A percentile compares a stretch with the other conserved stretches of the same genome.
These are phyloP conservation scores for Colletotrichum plurivorum DNA, from an alignment of 2,329 filamentous ascomycete genomes.

Conservation along the genomic window DNA sequence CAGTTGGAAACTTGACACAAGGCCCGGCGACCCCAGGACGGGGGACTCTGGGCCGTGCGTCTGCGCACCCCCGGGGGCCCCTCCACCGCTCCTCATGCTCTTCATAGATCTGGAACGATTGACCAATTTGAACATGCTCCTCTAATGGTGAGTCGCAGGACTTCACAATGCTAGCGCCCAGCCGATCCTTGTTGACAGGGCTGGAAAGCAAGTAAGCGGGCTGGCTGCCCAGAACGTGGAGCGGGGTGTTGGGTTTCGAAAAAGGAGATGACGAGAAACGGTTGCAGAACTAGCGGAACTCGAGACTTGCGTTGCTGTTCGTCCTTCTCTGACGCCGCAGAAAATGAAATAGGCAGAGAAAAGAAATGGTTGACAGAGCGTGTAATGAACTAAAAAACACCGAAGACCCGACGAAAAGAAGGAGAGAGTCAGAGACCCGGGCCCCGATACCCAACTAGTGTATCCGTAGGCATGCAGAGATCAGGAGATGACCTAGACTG, in stretches of 20 bases:
- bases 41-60: slow-evolving; percentile 44
- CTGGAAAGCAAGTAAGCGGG: slow-evolving; percentile 24
- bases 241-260: slow-evolving; percentile 31
- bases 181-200: slow-evolving; percentile 38
- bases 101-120: slow-evolving; percentile 50
- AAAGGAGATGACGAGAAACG: slow-evolving; percentile 31
- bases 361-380: slow-evolving; percentile 19
- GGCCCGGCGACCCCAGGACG: slow-evolving; percentile 45
- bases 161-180: slow-evolving; percentile 33
- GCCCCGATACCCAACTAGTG: not conserved
- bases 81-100: slow-evolving; percentile 43
- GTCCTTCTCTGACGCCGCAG: slow-evolving; percentile 1
- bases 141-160: slow-evolving; percentile 33
- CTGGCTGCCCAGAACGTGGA: slow-evolving; percentile 28
- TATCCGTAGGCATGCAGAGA: slow-evolving; percentile 25
- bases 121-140: slow-evolving; percentile 52
- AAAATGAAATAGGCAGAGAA: slow-evolving; percentile 1
- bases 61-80: slow-evolving; percentile 39
- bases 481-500: slow-evolving; percentile 24
- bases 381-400: slow-evolving; percentile 18
- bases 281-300: slow-evolving; percentile 25
- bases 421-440: not conserved
- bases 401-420: slow-evolving; percentile 32
- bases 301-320: slow-evolving; percentile 9
- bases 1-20: slow-evolving; percentile 55